Percentiles rank a stretch among this genome's conserved stretches.
Evolutionary conservation across 2,329 filamentous ascomycete species (phyloP).

Genomic region (Mariannaea elegans): DNA sequence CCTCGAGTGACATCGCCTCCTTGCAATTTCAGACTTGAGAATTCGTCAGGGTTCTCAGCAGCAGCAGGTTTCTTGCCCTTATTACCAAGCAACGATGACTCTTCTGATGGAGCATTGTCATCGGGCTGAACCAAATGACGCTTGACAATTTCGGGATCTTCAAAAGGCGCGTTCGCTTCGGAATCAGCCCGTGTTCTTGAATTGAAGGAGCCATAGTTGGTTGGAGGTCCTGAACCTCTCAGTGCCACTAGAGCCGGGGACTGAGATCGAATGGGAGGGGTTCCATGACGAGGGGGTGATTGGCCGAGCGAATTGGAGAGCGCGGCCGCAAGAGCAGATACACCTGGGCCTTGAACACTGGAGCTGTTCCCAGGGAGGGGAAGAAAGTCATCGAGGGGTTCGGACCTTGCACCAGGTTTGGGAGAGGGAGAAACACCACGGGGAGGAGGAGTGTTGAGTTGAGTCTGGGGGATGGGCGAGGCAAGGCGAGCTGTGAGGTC

Average conservation of each 20-base stretch:
- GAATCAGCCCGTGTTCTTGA: constrained; percentile 65
- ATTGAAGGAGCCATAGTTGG: constrained; percentile 88
- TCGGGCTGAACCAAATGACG: constrained; percentile 84
- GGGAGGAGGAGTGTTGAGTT: constrained; percentile 49
- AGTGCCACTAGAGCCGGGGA: constrained; percentile 50
- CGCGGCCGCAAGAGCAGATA: constrained; percentile 90
- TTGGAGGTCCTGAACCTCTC: constrained; percentile 62
- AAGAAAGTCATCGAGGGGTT: constrained; percentile 56
- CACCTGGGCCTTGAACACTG: constrained; percentile 77
- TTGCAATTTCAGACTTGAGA: constrained; percentile 91
- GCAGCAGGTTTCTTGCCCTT: constrained; percentile 64
- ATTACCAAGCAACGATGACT: constrained; percentile 53
- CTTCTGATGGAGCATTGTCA: constrained; percentile 55
- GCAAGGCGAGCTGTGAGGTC: constrained; percentile 69
- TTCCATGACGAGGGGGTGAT: constrained; percentile 75
- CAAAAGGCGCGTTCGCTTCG: constrained; percentile 67
- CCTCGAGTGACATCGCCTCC: constrained; percentile 94
- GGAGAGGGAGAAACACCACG: constrained; percentile 45
- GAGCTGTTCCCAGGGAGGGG: constrained; percentile 73
- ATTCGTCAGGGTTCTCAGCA: constrained; percentile 76
- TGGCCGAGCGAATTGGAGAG: constrained; percentile 77
- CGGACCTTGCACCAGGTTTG: constrained; percentile 28
- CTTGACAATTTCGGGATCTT: constrained; percentile 91
- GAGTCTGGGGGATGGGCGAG: constrained; percentile 60
- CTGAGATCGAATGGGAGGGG: constrained; percentile 57